Conservation (phyloP, 371 early-diverging fungal species). For the Rhizopus stolonifer region DNA sequence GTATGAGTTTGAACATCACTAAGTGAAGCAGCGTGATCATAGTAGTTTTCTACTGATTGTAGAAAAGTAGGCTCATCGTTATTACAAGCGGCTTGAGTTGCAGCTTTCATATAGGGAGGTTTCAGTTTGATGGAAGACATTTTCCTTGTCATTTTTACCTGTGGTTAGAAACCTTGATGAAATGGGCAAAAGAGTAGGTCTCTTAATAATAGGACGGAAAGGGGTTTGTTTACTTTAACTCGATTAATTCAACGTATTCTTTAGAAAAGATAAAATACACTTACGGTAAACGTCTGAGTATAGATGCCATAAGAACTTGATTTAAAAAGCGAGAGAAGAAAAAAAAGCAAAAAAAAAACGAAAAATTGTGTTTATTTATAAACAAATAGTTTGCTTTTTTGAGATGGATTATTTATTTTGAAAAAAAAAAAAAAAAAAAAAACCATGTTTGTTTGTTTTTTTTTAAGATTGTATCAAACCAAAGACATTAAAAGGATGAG, state of each 20-base stretch:
- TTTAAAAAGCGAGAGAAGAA: neutral
- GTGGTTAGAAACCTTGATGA: neutral
- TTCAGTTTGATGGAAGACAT: neutral
- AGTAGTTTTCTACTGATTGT: conserved; percentile 78
- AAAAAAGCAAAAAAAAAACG: neutral
- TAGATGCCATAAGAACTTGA: neutral
- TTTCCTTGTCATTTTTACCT: neutral
- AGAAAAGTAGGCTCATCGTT: conserved; percentile 77
- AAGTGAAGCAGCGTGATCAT: conserved; percentile 73
- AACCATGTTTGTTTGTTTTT: neutral
- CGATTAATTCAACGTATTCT: neutral
- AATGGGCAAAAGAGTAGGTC: neutral
- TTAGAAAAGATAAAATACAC: neutral
- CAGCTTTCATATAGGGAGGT: conserved; percentile 29
- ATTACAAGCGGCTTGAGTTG: conserved; percentile 66
- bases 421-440: neutral
- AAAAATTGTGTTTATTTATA: neutral
- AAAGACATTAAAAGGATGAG: no score
- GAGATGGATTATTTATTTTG: neutral
- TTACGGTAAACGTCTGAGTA: conserved; percentile 1
- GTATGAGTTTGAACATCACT: conserved; percentile 66
- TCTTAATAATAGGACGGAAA: neutral
- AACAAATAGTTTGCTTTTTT: no score
- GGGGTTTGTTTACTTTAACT: neutral
- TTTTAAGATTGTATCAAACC: no score